Base-by-base conservation (phyloP, 768 basidiomycete genomes). In the Candolleomyces aberdarensis region DNA sequence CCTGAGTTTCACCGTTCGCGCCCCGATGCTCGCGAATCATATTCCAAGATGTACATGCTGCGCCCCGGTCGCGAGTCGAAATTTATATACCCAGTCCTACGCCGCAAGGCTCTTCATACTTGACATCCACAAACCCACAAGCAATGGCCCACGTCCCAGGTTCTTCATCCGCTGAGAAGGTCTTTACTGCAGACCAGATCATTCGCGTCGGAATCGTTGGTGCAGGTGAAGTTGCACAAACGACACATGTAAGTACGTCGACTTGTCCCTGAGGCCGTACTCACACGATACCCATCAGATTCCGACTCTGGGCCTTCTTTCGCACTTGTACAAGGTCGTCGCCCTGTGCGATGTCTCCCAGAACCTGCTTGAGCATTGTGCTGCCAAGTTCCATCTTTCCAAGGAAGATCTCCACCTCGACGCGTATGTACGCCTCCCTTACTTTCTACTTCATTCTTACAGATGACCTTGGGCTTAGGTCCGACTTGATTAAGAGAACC, bases 221-320 rank as follows among this genome's bases (percentile, higher is more conserved):
- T 10, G 54, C 54, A 17, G 54, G 54, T 19, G 54, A 56, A 22
- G 54, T 56, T 20, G 54, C 54, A 9, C 54, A 56, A 43, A 26
- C 20, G 3, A 56, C 54, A 5, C 54, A 56, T 56, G 54, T 56
- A 20, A 22, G 54, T 13, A 41, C 4, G n/a, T 26, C 26, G 14
- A 51, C 39, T 36, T 40, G 19, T 17, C 19, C 9, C n/a, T 17
- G 17, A 43, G 9, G 19, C 15, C 54, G 3, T 17, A 20, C 22
- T 41, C 15, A 56, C 20, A 14, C 5, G 8, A 40, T 14, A 7
- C 7, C 1, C 14, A 15, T 53, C 40, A 56, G 54, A 36, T 56
- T 20, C 54, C 54, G 36, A 56, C 54, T n/a, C 40, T 56, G 17
- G 54, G 54, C n/a, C 39, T 56, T 22, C 54, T 56, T 43, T 43